These are phyloP conservation scores for Gossypium thurberi DNA, from an alignment of 345 rosid species.

Conservation along the genomic window DNA sequence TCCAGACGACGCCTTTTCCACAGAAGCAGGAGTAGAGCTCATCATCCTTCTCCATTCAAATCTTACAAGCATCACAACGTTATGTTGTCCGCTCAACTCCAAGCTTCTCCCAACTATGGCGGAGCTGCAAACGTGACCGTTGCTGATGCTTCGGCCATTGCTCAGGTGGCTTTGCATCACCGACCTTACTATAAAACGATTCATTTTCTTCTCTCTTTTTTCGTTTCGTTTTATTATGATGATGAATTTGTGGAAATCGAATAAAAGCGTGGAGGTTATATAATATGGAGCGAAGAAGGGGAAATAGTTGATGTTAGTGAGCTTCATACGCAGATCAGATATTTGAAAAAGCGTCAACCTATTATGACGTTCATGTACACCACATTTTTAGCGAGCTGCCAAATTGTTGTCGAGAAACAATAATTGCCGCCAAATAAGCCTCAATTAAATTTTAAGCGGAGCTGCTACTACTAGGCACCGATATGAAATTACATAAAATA, in stretches of 20 bases:
- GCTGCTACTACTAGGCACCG: no score
- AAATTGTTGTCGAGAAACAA: no score
- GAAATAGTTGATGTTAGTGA: no score
- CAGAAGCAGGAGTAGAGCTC: conserved; percentile 17
- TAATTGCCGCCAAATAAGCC: no score
- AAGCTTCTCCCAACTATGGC: neutral
- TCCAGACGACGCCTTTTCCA: conserved; percentile 9
- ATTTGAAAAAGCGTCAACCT: no score
- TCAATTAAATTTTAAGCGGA: neutral
- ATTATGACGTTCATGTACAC: no score
- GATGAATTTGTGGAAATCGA: neutral
- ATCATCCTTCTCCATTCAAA: conserved; percentile 23
- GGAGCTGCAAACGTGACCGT: conserved; percentile 6
- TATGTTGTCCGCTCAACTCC: neutral
- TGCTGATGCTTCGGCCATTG: conserved; percentile 7
- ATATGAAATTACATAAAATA: no score
- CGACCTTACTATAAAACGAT: conserved; percentile 19
- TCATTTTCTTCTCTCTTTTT: conserved; percentile 22
- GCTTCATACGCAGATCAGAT: no score
- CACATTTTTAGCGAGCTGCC: no score
- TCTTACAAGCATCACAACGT: neutral
- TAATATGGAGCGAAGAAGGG: neutral
- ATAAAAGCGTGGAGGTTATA: neutral
- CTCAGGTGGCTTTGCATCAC: conserved; percentile 23
- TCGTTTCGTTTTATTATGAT: neutral